Evolutionary conservation across 1,139 yeast species (phyloP).

Genomic region (Blastobotrys serpentis): DNA sequence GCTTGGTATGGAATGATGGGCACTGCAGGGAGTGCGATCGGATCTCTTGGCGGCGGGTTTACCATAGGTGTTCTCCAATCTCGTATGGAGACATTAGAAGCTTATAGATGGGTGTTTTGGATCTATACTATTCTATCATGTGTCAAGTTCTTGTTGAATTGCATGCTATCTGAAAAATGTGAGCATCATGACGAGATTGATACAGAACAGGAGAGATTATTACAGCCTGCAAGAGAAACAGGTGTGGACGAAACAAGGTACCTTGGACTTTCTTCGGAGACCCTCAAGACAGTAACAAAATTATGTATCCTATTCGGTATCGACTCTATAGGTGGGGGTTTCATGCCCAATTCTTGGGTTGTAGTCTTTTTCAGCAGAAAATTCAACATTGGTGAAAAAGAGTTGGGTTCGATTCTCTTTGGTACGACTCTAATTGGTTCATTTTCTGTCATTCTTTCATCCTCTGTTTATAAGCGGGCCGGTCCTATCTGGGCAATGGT

Average conservation of each 20-base stretch:
- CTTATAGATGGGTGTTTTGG: conserved; percentile 60
- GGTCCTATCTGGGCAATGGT: conserved; percentile 83
- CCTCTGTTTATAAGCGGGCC: conserved; percentile 59
- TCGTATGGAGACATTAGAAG: conserved; percentile 40
- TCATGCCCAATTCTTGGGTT: conserved; percentile 86
- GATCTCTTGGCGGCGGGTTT: conserved; percentile 65
- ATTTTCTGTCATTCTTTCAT: conserved; percentile 66
- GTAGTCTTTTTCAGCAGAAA: conserved; percentile 62
- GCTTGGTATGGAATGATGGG: conserved; percentile 70
- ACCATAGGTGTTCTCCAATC: conserved; percentile 48
- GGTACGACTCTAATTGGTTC: conserved; percentile 59
- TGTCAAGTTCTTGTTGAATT: conserved; percentile 53
- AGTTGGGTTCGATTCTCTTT: conserved; percentile 57
- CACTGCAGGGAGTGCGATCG: conserved; percentile 73
- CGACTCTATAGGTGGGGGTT: conserved; percentile 85
- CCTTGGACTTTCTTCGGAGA: conserved; percentile 15
- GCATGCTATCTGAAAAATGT: conserved; percentile 53
- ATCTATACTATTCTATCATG: conserved; percentile 58
- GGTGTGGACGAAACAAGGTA: conserved; percentile 1
- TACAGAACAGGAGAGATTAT: conserved; percentile 15
- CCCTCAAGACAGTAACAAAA: conserved; percentile 32
- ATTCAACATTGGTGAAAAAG: conserved; percentile 33
- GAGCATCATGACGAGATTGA: conserved; percentile 41
- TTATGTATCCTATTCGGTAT: conserved; percentile 57
- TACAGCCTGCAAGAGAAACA: conserved; percentile 9